phyloP scores from a whole-genome alignment of 2,329 filamentous ascomycete species.

The Biscogniauxia sp. region DNA sequence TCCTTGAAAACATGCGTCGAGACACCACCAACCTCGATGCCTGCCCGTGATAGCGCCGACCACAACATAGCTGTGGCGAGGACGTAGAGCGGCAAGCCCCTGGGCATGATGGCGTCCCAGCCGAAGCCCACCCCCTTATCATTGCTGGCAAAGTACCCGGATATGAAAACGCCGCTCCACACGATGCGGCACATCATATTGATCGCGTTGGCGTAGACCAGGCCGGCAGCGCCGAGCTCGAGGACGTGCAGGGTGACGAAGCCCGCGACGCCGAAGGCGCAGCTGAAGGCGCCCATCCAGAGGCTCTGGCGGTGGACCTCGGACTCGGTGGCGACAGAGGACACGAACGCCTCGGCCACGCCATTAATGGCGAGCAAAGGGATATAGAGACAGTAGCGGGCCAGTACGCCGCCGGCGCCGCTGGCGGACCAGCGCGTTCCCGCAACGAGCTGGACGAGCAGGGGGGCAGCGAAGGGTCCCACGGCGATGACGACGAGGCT shows the following conservation, averaged over 20 bases:
- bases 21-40: conserved; percentile 29
- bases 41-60: conserved; percentile 27
- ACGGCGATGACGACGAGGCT: conserved; percentile 66
- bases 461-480: conserved; percentile 72
- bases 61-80: conserved; percentile 44
- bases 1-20: conserved; percentile 35
- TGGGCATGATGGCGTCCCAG: conserved; percentile 43
- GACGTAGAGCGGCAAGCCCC: conserved; percentile 41
- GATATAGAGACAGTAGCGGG: conserved; percentile 87
- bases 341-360: conserved; percentile 87
- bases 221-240: conserved; percentile 69
- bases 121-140: conserved; percentile 41
- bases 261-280: conserved; percentile 70
- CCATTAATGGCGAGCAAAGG: conserved; percentile 91
- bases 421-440: conserved; percentile 73
- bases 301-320: conserved; percentile 75
- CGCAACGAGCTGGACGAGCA: conserved; percentile 72
- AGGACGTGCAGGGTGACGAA: conserved; percentile 71
- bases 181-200: conserved; percentile 85
- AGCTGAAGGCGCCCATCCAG: conserved; percentile 83
- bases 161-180: conserved; percentile 77
- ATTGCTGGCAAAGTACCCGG: conserved; percentile 52
- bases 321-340: conserved; percentile 73
- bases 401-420: conserved; percentile 71
- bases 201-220: conserved; percentile 83